Evolutionary conservation across 2,329 filamentous ascomycete species (phyloP), one percentile per base, ranked within the genome.

Genomic region (Paecilomyces variotii): DNA sequence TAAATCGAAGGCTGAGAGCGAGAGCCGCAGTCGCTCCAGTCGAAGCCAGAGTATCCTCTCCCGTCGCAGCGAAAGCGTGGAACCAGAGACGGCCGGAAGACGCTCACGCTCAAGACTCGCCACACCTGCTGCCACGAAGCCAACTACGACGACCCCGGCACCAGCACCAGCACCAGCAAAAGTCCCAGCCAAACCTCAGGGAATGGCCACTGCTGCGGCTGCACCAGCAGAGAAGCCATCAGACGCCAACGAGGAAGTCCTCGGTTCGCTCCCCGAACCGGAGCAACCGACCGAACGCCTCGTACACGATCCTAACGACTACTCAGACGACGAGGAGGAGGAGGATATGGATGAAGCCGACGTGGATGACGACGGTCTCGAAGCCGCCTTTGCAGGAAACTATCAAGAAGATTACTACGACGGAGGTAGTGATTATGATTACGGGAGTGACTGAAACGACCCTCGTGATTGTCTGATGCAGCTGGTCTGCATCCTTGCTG

Each of bases 311-410:
- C 65, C 67, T 4, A 53, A 54, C 0, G 59, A 53, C 2, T 55
- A 55, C 14, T 56, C 45, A 26, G 59, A 68, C n/a, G 65, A 64
- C 12, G 62, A 63, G 9, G 68, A 68, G 45, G 61, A 64, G 4
- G 70, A 71, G 30, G 69, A 72, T 2, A 68, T 74, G 14, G 72
- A 70, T 2, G 71, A 74, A 0, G 68, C 72, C 1, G 70, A 72
- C 25, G 73, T 70, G 0, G 68, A 67, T 9, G 67, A 72, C 2
- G 70, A 71, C 57, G 67, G 67, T 19, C 53, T 75, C 34, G 70
- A 75, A 5, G 71, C 67, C 45, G 70, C 73, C 5, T 73, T 76
- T 63, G 69, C 72, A 26, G 74, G 74, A 9, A 65, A 67, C 6
- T 76, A 75, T 52, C 63, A 63, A 11, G 64, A 63, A 11, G 64